phyloP scores from a whole-genome alignment of 768 basidiomycete genomes.

The Daedaleopsis nitida region DNA sequence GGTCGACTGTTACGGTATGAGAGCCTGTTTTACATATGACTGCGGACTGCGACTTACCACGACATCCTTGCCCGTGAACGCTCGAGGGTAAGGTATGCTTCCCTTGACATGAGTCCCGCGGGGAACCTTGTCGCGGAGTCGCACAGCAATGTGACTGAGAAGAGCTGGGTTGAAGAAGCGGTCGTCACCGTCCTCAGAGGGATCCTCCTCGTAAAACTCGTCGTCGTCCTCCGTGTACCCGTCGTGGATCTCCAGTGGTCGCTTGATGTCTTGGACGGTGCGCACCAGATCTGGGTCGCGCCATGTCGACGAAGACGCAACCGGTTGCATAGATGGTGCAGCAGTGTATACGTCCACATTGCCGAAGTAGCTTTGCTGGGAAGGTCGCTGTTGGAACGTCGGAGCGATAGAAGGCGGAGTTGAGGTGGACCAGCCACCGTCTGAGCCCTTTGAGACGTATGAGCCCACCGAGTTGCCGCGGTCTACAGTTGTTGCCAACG shows the following conservation, averaged over 20 bases:
- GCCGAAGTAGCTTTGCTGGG: conserved; percentile 14
- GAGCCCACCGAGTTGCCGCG: conserved; percentile 34
- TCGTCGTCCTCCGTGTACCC: conserved; percentile 53
- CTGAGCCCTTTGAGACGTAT: conserved; percentile 26
- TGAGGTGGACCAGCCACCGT: conserved; percentile 20
- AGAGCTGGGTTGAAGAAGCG: conserved; percentile 89
- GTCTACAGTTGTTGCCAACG: conserved; percentile 28
- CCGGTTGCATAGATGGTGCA: conserved; percentile 28
- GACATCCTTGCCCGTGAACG: conserved; percentile 94
- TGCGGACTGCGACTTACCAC: conserved; percentile 60
- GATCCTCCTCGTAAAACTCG: conserved; percentile 55
- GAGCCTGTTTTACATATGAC: neutral
- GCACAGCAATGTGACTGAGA: conserved; percentile 86
- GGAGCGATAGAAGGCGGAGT: conserved; percentile 18
- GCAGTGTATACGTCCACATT: conserved; percentile 36
- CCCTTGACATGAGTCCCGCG: conserved; percentile 88
- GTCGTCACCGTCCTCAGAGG: conserved; percentile 53
- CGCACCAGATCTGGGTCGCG: conserved; percentile 31
- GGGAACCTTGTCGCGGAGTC: conserved; percentile 88
- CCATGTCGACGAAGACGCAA: conserved; percentile 24
- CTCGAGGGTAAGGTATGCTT: conserved; percentile 84
- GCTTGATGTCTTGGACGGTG: conserved; percentile 34
- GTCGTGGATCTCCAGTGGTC: conserved; percentile 45
- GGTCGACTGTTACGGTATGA: conserved; percentile 60
- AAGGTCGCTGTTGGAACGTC: conserved; percentile 15